phyloP scores from a whole-genome alignment of 305 asterid genomes.

The Andrographis paniculata region DNA sequence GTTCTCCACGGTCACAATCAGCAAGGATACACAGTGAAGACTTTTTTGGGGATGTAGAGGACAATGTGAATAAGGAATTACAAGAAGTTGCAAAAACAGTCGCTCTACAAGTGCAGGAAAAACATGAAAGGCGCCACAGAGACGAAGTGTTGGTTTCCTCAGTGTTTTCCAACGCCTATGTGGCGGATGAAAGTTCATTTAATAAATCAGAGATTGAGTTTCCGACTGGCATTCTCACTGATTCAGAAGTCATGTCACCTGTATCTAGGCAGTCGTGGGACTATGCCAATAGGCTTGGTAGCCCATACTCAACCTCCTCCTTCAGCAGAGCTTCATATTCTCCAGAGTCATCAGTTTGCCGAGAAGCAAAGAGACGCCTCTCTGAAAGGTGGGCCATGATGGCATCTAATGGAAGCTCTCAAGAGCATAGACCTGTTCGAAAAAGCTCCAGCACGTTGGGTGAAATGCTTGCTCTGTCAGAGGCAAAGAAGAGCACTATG shows the following conservation, averaged over 20 bases:
- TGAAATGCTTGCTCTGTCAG: constrained; percentile 72
- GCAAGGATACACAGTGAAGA: constrained; percentile 38
- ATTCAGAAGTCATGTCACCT: constrained; percentile 78
- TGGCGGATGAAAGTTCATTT: constrained; percentile 90
- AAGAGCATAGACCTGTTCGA: constrained; percentile 31
- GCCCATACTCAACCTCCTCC: constrained; percentile 74
- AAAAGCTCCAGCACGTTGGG: constrained; percentile 61
- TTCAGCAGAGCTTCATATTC: constrained; percentile 71
- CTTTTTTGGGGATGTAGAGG: constrained; percentile 41
- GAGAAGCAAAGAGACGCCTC: constrained; percentile 95
- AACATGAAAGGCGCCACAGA: constrained; percentile 36
- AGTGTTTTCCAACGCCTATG: constrained; percentile 67
- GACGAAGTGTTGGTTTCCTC: constrained; percentile 75
- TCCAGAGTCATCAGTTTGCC: constrained; percentile 80
- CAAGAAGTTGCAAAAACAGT: constrained; percentile 70
- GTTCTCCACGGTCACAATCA: constrained; percentile 50
- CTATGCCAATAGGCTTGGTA: constrained; percentile 59
- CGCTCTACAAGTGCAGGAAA: constrained; percentile 51
- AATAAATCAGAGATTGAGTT: constrained; percentile 51
- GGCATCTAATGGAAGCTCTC: constrained; percentile 58
- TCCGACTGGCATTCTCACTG: constrained; percentile 63
- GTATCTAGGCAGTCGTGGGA: constrained; percentile 88
- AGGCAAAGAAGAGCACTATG: constrained; percentile 30
- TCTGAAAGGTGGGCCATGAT: constrained; percentile 97
- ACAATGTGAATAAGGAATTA: constrained; percentile 55